Percentiles rank a stretch among this genome's conserved stretches.
phyloP scores from a whole-genome alignment of 495 filamentous ascomycete species.

The Trichoderma erinaceum region DNA sequence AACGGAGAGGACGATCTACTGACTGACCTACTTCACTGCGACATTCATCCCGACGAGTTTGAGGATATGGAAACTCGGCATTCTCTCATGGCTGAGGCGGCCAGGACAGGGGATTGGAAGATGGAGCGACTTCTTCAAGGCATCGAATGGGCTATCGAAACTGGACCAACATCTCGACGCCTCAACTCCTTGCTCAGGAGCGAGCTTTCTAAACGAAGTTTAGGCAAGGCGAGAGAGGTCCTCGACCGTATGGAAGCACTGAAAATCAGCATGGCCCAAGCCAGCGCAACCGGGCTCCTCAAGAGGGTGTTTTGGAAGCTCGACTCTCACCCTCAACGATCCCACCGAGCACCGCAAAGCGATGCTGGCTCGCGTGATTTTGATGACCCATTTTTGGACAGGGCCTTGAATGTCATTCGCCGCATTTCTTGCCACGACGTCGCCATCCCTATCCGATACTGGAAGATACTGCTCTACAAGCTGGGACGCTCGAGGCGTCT shows the following conservation, averaged over 20 bases:
- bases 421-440: slow-evolving; percentile 14
- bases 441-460: slow-evolving; percentile 17
- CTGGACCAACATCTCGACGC: slow-evolving; percentile 19
- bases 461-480: slow-evolving; percentile 27
- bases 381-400: slow-evolving; percentile 1
- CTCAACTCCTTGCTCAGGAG: slow-evolving; percentile 24
- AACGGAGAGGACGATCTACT: slow-evolving; percentile 52
- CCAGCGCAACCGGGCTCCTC: slow-evolving; percentile 22
- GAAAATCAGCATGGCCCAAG: slow-evolving; percentile 22
- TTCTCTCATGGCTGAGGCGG: slow-evolving; percentile 22
- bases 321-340: slow-evolving; percentile 18
- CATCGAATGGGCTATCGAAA: slow-evolving; percentile 23
- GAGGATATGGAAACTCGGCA: slow-evolving; percentile 58
- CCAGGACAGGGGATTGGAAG: slow-evolving; percentile 25
- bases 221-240: slow-evolving; percentile 21
- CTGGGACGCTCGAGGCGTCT: slow-evolving; percentile 26
- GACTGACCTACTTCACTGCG: slow-evolving; percentile 54
- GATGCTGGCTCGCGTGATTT: not conserved
- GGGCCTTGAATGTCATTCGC: slow-evolving; percentile 5
- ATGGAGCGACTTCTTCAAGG: slow-evolving; percentile 27
- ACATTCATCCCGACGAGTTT: slow-evolving; percentile 70
- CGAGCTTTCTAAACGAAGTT: slow-evolving; percentile 21
- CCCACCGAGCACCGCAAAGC: not conserved
- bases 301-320: slow-evolving; percentile 22
- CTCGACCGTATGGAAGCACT: slow-evolving; percentile 29